phyloP scores from a whole-genome alignment of 768 basidiomycete species.

The Vararia minispora region DNA sequence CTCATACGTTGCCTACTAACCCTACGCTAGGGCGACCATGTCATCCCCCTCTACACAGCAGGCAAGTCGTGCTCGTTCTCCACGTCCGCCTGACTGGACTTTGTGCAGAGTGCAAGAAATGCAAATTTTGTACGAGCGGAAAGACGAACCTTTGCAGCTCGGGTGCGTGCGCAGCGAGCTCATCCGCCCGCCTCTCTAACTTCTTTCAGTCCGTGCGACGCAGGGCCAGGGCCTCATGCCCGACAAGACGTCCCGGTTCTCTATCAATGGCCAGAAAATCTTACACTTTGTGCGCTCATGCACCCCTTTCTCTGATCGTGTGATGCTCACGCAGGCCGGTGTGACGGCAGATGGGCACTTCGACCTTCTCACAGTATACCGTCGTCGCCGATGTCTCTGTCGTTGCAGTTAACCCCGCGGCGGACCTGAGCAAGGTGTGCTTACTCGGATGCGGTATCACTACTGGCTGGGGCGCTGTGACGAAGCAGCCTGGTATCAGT shows the following conservation, averaged over 20 bases:
- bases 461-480: conserved; percentile 95
- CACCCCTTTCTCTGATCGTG: neutral
- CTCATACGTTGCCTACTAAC: conserved; percentile 1
- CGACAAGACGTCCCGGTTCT: conserved; percentile 81
- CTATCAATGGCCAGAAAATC: conserved; percentile 74
- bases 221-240: conserved; percentile 96
- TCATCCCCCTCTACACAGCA: conserved; percentile 93
- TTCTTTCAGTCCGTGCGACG: conserved; percentile 65
- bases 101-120: conserved; percentile 70
- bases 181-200: neutral
- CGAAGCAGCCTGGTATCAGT: conserved; percentile 84
- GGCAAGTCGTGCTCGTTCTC: conserved; percentile 31
- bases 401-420: conserved; percentile 75
- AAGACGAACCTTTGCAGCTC: conserved; percentile 98
- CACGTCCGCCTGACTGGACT: neutral
- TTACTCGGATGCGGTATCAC: conserved; percentile 94
- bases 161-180: conserved; percentile 35
- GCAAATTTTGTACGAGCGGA: conserved; percentile 97
- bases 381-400: conserved; percentile 97
- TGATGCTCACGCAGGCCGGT: neutral
- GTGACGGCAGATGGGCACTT: conserved; percentile 80
- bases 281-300: conserved; percentile 72
- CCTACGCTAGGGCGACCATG: conserved; percentile 71
- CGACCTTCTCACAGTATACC: conserved; percentile 99
- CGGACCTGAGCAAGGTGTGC: conserved; percentile 94